phyloP scores from a whole-genome alignment of 352 stramenopile species.

The Phytophthora pinifolia region DNA sequence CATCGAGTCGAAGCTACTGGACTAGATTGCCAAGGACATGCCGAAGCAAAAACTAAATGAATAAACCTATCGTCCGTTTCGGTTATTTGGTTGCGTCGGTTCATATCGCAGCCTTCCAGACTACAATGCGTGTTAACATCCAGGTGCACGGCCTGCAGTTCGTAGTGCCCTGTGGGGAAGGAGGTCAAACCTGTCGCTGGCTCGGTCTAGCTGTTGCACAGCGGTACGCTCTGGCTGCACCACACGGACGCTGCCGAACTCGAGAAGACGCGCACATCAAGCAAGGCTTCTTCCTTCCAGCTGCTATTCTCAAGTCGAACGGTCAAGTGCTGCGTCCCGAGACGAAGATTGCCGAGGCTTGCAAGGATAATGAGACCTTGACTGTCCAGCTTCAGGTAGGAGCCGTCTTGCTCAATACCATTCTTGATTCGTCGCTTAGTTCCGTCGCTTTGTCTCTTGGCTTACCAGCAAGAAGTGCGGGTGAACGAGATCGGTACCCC shows the following conservation, averaged over 20 bases:
- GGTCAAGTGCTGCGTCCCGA: slow-evolving; percentile 48
- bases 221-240: slow-evolving; percentile 63
- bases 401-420: neutral
- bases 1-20: slow-evolving; percentile 63
- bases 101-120: too few species aligned
- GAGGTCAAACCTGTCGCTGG: slow-evolving; percentile 78
- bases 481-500: slow-evolving; percentile 85
- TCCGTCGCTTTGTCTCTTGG: neutral
- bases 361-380: slow-evolving; percentile 73
- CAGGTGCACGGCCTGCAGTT: slow-evolving; percentile 75
- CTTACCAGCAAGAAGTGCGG: slow-evolving; percentile 63
- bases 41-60: slow-evolving; percentile 20
- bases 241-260: slow-evolving; percentile 71
- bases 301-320: slow-evolving; percentile 45
- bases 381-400: slow-evolving; percentile 66
- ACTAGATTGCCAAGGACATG: slow-evolving; percentile 30
- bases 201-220: slow-evolving; percentile 80
- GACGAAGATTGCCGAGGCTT: slow-evolving; percentile 59
- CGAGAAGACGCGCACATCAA: slow-evolving; percentile 75
- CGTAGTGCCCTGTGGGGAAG: slow-evolving; percentile 74
- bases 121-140: slow-evolving; percentile 60
- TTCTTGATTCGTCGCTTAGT: neutral
- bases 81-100: slow-evolving; percentile 24
- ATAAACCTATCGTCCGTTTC: slow-evolving; percentile 19
- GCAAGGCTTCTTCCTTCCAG: slow-evolving; percentile 80